Base-by-base conservation (phyloP, 495 filamentous ascomycete genomes). In the Lasiosphaeris hirsuta region DNA sequence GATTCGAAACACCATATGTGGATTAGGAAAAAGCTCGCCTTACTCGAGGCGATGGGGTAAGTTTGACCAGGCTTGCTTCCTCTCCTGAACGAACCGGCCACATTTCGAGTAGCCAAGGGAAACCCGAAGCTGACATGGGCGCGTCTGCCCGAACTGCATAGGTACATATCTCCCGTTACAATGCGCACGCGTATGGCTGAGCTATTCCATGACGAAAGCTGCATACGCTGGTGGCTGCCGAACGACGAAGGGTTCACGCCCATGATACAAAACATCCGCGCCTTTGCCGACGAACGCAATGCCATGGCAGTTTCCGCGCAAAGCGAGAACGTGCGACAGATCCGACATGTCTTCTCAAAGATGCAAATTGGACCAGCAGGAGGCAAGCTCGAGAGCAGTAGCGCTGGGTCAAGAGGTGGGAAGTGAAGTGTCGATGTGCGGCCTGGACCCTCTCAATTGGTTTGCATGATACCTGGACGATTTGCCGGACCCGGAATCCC, bases 151-250 rank as follows among this genome's bases (percentile, higher is more conserved):
- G 15, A 10, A 2, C n/a, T 49, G 34, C 42, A 45, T 64, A 97
- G 93, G 42, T 96, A 95, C 69, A 86, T 95, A 23, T 90, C 86
- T 58, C 86, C 92, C 7, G 71, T 81, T 33, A 84, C 81, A 41
- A 86, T 92, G 70, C 89, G 93, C 63, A 70, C 73, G 19, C 82
- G 80, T 50, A 85, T 98, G 76, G 82, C 88, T 11, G 81, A 85
- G 33, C 67, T 88, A 35, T 96, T 90, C 79, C 74, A 80, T 60
- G 75, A 86, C 36, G 80, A 83, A 9, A 85, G 84, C 49, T 77
- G 90, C 56, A 77, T 81, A 51, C 80, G 86, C 38, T 96, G 90
- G 90, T 96, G 91, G 91, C 81, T 95, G 18, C 89, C 91, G 2
- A 84, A 92, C 64, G 84, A 91, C 63, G 88, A 91, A 75, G 84